Base-by-base conservation (phyloP, 345 rosid genomes). In the Euphorbia tirucalli region DNA sequence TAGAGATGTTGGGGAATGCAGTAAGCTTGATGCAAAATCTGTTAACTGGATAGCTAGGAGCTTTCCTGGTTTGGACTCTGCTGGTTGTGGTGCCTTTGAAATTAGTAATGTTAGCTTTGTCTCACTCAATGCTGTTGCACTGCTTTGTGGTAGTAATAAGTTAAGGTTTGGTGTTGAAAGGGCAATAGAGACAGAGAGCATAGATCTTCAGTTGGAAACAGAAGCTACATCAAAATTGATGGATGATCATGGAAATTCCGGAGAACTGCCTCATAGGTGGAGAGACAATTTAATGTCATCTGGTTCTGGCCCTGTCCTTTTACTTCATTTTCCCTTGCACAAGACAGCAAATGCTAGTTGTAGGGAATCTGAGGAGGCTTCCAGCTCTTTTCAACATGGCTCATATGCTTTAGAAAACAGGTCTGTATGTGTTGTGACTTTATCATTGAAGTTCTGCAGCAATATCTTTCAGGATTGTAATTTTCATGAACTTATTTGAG, bases 51-150 rank as follows among this genome's bases (percentile, higher is more conserved):
- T 84, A 43, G 67, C 87, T 60, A 75, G 83, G 70, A 79, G 66
- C 39, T 84, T 89, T 66, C 89, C 93, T 5, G 89, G 89, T 27
- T 64, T 89, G 77, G 89, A 85, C 61, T 83, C 87, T 25, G 61
- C 85, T 24, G 88, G 89, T 62, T 87, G 87, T 22, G 90, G 91
- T 44, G 81, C 87, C 21, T 89, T 89, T 70, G 84, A 87, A 68
- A 87, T 89, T 39, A 79, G 82, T 61, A 87, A 87, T 60, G 48
- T 87, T 35, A 84, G 85, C 77, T 89, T 87, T 80, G 86, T 87
- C 49, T 85, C 91, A 7, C 88, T 87, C 61, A 87, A 89, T 74
- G 52, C 83, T 57, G 85, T 83, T 68, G 88, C 88, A 0, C 75
- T 89, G 77, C 86, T 89, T 49, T 85, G 91, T 68, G 83, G 83